phyloP scores from a whole-genome alignment of 139 green algal genomes.

The Tetratostichococcus sp. region DNA sequence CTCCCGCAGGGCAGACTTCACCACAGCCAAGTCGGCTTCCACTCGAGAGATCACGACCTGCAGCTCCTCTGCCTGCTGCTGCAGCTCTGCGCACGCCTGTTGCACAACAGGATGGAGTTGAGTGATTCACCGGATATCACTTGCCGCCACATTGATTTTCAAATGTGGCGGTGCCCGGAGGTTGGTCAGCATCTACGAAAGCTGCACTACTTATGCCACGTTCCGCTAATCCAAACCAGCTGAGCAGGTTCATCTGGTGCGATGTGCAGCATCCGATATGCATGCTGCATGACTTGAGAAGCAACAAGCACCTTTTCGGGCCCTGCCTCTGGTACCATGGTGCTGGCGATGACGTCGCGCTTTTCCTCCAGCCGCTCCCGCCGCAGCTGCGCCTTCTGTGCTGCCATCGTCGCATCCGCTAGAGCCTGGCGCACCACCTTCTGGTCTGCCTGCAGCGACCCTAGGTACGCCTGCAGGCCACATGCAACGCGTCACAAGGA shows the following conservation, averaged over 20 bases:
- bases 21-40: background rate
- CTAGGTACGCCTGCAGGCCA: slow-evolving; percentile 17
- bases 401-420: background rate
- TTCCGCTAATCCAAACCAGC: too few relatives aligned
- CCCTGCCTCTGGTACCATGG: background rate
- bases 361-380: background rate
- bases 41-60: background rate
- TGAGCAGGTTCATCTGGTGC: too few relatives aligned
- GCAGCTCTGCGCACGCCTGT: background rate
- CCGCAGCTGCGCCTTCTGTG: background rate
- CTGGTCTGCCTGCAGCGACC: slow-evolving; percentile 64
- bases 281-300: background rate
- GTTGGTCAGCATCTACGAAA: background rate
- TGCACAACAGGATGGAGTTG: background rate
- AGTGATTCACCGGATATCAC: too few relatives aligned
- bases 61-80: background rate
- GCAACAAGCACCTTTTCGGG: background rate
- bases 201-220: too few relatives aligned
- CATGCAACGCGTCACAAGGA: background rate
- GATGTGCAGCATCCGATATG: background rate
- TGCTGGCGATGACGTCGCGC: background rate
- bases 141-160: too few relatives aligned
- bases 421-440: slow-evolving; percentile 18
- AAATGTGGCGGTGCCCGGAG: too few relatives aligned
- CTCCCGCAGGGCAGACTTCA: background rate